phyloP scores from a whole-genome alignment of 116 monocot genomes.

The Cymodocea nodosa region DNA sequence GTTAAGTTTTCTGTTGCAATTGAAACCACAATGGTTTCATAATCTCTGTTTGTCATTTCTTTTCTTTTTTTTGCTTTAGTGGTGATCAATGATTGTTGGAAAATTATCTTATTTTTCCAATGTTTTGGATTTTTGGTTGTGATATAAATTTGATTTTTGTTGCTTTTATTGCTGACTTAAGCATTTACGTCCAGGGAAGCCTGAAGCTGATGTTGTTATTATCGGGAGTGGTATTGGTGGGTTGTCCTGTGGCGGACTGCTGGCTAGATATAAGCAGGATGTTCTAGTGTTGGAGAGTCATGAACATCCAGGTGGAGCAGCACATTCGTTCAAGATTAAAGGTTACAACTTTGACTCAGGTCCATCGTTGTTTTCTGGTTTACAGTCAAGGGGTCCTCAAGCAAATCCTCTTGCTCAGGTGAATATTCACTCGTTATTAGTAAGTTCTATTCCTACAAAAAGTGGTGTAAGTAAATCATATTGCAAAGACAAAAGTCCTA shows the following conservation, averaged over 20 bases:
- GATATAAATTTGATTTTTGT: not conserved
- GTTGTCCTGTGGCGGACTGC: slow-evolving; percentile 77
- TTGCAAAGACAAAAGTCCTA: too few species aligned
- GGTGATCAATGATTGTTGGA: too few species aligned
- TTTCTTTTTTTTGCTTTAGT: too few species aligned
- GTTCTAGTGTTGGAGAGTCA: slow-evolving; percentile 90
- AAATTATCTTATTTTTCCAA: too few species aligned
- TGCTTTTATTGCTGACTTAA: not conserved
- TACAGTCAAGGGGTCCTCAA: slow-evolving; percentile 81
- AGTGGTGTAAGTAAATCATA: not conserved
- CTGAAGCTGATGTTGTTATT: slow-evolving; percentile 84
- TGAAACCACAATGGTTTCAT: too few species aligned
- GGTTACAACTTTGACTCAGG: slow-evolving; percentile 93
- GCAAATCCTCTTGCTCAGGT: slow-evolving; percentile 97
- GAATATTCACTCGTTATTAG: not conserved
- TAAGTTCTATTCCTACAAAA: too few species aligned
- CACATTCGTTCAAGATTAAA: slow-evolving; percentile 85
- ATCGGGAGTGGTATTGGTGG: slow-evolving; percentile 95
- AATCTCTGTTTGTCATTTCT: too few species aligned
- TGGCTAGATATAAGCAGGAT: slow-evolving; percentile 79
- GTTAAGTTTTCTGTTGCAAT: too few species aligned
- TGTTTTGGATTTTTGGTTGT: too few species aligned
- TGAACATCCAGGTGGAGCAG: slow-evolving; percentile 90
- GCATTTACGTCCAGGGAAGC: slow-evolving; percentile 40
- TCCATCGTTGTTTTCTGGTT: slow-evolving; percentile 90